Evolutionary conservation across 352 stramenopile genomes (phyloP), one percentile per base, ranked within the genome.

Genomic region (Pythium monospermum): DNA sequence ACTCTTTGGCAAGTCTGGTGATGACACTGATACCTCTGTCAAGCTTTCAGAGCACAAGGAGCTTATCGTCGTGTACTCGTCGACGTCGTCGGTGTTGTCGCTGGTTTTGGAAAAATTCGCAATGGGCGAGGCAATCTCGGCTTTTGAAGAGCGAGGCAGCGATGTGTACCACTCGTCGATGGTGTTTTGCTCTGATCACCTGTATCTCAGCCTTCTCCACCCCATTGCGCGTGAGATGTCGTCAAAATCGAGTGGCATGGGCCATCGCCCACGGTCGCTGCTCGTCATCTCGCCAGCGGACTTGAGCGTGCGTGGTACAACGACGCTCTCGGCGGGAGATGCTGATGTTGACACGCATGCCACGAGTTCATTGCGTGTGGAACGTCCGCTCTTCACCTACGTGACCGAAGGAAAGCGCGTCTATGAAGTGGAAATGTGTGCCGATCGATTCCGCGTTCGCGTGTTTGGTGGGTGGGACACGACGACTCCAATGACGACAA

Each of bases 171-270:
- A 62, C 18, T 85, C 76, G n/a, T 84, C 69, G 32, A 44, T 87
- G 23, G 48, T 80, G 4, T 61, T 66, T 28, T 83, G 66, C 21
- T 61, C 46, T 26, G 70, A 65, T 35, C 69, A 53, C 1, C 38
- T 87, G 18, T 84, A 73, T 36, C 39, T 87, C 18, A 81, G 63
- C 27, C 33, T 85, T 10, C 36, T 78, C 30, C 68, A 70, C 61
- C 60, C 53, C 11, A 48, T 10, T 53, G 43, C 26, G 37, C 59
- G 35, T 16, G 39, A 33, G 6, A 63, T 23, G 37, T 43, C 42
- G 8, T 53, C 49, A n/a, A 50, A 44, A 25, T 27, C 16, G 21
- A 42, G 54, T 41, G 39, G 23, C 46, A 21, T 23, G 18, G 21
- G 21, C 45, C 61, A 46, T n/a, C 53, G 43, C 23, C 41, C 61